phyloP scores from a whole-genome alignment of 2,329 filamentous ascomycete genomes.

The Myriosclerotinia scirpicola region DNA sequence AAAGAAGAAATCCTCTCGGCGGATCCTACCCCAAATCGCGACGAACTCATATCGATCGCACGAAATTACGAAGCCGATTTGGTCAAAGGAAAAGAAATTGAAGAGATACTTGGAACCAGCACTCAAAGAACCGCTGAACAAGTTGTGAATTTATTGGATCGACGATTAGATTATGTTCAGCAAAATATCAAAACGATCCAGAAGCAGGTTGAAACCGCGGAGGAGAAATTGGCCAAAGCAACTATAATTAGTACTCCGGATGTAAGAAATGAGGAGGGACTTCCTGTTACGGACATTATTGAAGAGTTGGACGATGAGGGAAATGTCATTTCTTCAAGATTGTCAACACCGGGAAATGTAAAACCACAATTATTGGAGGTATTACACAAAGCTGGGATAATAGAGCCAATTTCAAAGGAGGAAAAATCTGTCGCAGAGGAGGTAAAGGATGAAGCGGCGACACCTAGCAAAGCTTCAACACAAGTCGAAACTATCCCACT shows the following conservation, averaged over 20 bases:
- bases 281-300: conserved; percentile 85
- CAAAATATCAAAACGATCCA: conserved; percentile 75
- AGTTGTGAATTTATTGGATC: conserved; percentile 65
- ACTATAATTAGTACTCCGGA: conserved; percentile 60
- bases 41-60: conserved; percentile 55
- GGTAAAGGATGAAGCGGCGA: conserved; percentile 23
- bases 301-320: conserved; percentile 91
- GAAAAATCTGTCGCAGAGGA: conserved; percentile 17
- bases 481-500: conserved; percentile 21
- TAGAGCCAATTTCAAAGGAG: conserved; percentile 22
- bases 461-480: background rate
- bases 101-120: conserved; percentile 47
- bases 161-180: conserved; percentile 85
- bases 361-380: conserved; percentile 69
- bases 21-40: conserved; percentile 47
- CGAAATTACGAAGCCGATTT: conserved; percentile 55
- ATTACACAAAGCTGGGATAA: conserved; percentile 73
- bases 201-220: conserved; percentile 63
- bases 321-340: conserved; percentile 70
- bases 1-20: conserved; percentile 71
- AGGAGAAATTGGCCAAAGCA: conserved; percentile 68
- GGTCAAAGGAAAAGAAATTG: conserved; percentile 58
- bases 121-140: conserved; percentile 57
- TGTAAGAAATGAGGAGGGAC: conserved; percentile 63
- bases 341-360: conserved; percentile 66